Base-by-base conservation (phyloP, 2,329 filamentous ascomycete species). In the Daldinia sp. region DNA sequence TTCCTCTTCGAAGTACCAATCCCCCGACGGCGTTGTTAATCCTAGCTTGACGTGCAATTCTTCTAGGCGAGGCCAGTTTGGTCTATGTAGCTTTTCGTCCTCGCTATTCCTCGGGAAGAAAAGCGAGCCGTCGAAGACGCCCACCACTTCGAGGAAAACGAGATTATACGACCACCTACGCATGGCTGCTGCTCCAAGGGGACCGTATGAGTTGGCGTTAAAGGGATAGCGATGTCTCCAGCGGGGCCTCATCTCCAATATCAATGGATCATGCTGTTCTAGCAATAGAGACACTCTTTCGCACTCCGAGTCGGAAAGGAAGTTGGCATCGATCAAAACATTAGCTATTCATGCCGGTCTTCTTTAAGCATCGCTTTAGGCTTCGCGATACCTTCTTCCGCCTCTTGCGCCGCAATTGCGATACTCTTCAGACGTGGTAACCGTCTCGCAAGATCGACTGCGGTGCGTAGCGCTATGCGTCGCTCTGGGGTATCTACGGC, bases 21-120 rank as follows among this genome's bases (percentile, higher is more conserved):
- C 17, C 5, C 45, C 45, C 2, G n/a, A 3, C 11, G 50, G 61
- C 3, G 61, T 56, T 23, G 8, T 9, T 3, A 41, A 1, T 17
- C 13, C 27, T 2, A 63, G 19, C 3, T 8, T 30, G 6, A 17
- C 43, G 17, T 51, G 11, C 11, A 55, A 39, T 3, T 21, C 49
- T 29, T 2, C 47, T 23, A 63, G 43, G n/a, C 45, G 15, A 25
- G 50, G 34, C 55, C 55, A 63, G 23, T 13, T 41, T 4, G 19
- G 17, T 3, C 5, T 4, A 13, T 19, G 11, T 2, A n/a, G 37
- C 29, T 21, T n/a, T 8, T 13, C 6, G 21, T 17, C 25, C 15
- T 62, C 59, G 15, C 2, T n/a, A 8, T 30, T 7, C 8, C 19
- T 10, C 27, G 54, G 60, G 55, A 50, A 59, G 50, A 63, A 63